These are phyloP conservation scores for Phyllosticta ampelicida DNA, from an alignment of 2,329 filamentous ascomycete species.

Conservation along the genomic window DNA sequence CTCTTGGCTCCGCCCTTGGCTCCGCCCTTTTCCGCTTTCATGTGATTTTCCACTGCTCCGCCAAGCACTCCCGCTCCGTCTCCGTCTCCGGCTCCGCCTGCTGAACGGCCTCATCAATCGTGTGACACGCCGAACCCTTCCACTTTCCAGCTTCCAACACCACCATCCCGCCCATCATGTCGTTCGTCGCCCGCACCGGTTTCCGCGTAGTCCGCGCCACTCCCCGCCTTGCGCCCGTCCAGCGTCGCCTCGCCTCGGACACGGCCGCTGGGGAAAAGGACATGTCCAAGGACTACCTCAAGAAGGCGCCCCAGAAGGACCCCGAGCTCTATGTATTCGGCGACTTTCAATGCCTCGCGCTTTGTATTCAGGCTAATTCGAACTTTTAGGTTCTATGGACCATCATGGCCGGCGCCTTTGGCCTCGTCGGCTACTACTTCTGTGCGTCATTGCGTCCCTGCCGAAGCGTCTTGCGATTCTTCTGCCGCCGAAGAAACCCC, in stretches of 20 bases:
- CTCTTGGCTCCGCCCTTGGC: background rate
- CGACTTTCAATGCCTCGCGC: constrained; percentile 13
- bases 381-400: constrained; percentile 66
- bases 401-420: constrained; percentile 82
- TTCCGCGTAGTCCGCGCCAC: constrained; percentile 34
- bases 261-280: constrained; percentile 34
- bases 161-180: constrained; percentile 26
- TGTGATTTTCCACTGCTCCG: constrained; percentile 5
- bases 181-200: constrained; percentile 35
- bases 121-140: background rate
- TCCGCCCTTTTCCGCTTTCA: background rate
- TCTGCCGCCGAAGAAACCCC: background rate
- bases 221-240: constrained; percentile 30
- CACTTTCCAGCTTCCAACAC: constrained; percentile 10
- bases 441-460: constrained; percentile 39
- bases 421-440: constrained; percentile 83
- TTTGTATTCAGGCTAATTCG: background rate
- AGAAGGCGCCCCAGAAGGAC: constrained; percentile 56
- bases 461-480: background rate
- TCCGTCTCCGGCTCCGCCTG: background rate
- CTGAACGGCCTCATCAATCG: background rate
- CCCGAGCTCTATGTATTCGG: constrained; percentile 60
- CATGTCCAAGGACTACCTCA: constrained; percentile 39
- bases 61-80: constrained; percentile 11
- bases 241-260: constrained; percentile 17